phyloP scores from a whole-genome alignment of 179 eudicot genomes.

The Silene coronaria region DNA sequence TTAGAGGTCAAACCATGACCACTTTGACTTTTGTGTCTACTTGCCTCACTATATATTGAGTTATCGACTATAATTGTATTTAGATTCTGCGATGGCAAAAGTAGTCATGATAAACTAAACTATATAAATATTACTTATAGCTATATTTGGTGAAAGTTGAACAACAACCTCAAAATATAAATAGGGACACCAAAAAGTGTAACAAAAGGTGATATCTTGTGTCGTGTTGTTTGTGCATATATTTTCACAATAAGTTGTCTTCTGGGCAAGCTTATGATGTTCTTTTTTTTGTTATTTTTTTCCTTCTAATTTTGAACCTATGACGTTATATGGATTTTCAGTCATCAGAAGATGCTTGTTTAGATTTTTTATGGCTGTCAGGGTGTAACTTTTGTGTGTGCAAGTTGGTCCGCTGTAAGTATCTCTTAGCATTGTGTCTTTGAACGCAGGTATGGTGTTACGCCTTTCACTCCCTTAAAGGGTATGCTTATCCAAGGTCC shows the following conservation, averaged over 20 bases:
- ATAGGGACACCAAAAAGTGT: no score
- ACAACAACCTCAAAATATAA: no score
- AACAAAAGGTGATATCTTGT: no score
- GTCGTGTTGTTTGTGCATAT: no score
- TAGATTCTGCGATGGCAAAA: not conserved
- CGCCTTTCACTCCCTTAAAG: slow-evolving; percentile 72
- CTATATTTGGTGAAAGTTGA: no score
- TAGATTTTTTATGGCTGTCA: not conserved
- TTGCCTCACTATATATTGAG: not conserved
- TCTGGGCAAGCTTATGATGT: no score
- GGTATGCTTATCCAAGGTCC: slow-evolving; percentile 76
- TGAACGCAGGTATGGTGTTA: slow-evolving; percentile 66
- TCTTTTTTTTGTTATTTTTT: no score
- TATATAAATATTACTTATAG: not conserved
- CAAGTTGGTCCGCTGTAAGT: not conserved
- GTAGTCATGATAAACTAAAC: not conserved
- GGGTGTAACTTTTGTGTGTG: not conserved
- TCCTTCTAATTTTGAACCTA: not conserved
- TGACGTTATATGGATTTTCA: not conserved
- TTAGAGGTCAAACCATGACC: not conserved
- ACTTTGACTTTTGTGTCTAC: not conserved
- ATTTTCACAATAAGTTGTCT: no score
- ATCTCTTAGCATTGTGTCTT: not conserved
- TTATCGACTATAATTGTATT: not conserved
- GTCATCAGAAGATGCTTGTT: not conserved